phyloP scores from a whole-genome alignment of 192 early-diverging fungal genomes.

The Backusella psychrophila region DNA sequence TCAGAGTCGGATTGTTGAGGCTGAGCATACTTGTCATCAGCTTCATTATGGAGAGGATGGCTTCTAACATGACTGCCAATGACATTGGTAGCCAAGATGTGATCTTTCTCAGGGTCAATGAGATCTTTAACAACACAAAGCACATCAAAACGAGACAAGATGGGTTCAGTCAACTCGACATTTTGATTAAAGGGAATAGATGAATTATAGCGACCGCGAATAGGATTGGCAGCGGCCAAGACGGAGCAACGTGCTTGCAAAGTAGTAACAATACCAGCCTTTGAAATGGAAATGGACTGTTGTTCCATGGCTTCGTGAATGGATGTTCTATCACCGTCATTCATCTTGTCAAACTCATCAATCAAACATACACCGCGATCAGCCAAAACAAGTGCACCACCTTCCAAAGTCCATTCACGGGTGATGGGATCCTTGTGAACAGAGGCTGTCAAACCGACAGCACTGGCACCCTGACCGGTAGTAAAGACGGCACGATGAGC shows the following conservation, averaged over 20 bases:
- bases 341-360: constrained; percentile 93
- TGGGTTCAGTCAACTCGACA: constrained; percentile 98
- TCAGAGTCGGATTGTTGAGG: constrained; percentile 49
- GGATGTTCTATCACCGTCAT: constrained; percentile 84
- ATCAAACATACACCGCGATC: constrained; percentile 86
- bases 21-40: constrained; percentile 34
- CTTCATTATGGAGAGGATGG: constrained; percentile 66
- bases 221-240: constrained; percentile 81
- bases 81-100: constrained; percentile 90
- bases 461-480: constrained; percentile 82
- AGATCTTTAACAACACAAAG: constrained; percentile 95
- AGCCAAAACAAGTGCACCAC: constrained; percentile 86
- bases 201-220: constrained; percentile 84
- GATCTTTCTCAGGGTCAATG: constrained; percentile 88
- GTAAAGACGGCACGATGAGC: constrained; percentile 85
- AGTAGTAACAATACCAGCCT: constrained; percentile 85
- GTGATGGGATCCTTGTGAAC: constrained; percentile 85
- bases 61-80: constrained; percentile 89
- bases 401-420: constrained; percentile 87
- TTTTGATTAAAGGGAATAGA: constrained; percentile 93
- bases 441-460: constrained; percentile 82
- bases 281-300: constrained; percentile 85
- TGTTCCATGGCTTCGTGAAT: constrained; percentile 98
- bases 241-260: constrained; percentile 84
- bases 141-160: constrained; percentile 97